Evolutionary conservation across 2,329 filamentous ascomycete species (phyloP), one percentile per base, ranked within the genome.

Genomic region (Dothistroma septosporum): DNA sequence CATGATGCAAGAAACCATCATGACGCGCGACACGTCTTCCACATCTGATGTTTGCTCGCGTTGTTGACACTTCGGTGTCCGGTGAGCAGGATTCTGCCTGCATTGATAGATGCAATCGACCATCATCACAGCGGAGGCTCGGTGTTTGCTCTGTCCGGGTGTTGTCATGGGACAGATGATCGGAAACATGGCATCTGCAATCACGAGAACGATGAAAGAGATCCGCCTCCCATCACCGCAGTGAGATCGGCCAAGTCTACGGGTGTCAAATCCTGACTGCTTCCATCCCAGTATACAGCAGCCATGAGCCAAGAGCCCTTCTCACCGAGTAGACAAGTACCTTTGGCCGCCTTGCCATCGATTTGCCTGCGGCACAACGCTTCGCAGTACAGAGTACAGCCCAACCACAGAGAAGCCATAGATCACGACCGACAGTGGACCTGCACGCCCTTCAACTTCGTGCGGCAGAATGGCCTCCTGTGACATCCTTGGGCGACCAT

Each of bases 1-100:
- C 50, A 53, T 53, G 50, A 53, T 53, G 50, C 50, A 53, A 53
- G 50, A 53, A 35, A 0, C 47, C 47, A 50, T 50, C 47, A 50
- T 50, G 21, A 50, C 28, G 47, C 21, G 28, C 44, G 22, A 50
- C 47, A 31, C 47, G 47, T 48, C 44, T 48, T 48, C 44, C 44
- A 24, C 19, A 44, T 19, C 4, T 44, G 41, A 44, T 44, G 41
- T 44, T 19, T 44, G 41, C 41, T 44, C 5, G 41, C n/a, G 41
- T 44, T 44, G 4, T 8, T 37, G 35, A 37, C 5, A 37, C 35
- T 37, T 37, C 35, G 35, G 35, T 37, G 35, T 37, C 35, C 35
- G 35, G 35, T 37, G 35, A 11, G 8, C 41, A 44, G 16, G 41
- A n/a, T 19, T 9, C n/a, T n/a, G 6, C 41, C 19, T n/a, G 41